Base-by-base conservation (phyloP, 306 rosid genomes). In the Cucurbita ficifolia region DNA sequence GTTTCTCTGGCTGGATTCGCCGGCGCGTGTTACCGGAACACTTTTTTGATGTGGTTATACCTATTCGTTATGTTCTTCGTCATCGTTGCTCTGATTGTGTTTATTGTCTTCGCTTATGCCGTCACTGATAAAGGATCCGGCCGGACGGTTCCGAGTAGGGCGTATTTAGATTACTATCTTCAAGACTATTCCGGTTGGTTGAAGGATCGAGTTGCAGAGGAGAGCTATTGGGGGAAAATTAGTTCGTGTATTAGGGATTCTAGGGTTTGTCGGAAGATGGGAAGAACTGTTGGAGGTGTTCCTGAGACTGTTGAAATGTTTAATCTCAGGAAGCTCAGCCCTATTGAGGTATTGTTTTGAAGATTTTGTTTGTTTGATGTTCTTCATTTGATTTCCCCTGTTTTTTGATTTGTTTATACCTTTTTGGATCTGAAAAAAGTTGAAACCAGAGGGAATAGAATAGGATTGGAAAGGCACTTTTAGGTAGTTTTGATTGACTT, bases 11-110 rank as follows among this genome's bases (percentile, higher is more conserved):
- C 98, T 0, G 98, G 97, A 4, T 77, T 94, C 55, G 97, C 89
- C 1, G 98, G 98, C 70, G 95, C 98, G 42, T 94, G 97, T 63
- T 94, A 84, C 78, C 87, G 96, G 3, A 94, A 90, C 95, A 90
- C 95, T 0, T 55, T 83, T 57, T 80, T 94, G 8, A 79, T 94
- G 92, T 18, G 92, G 36, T 38, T 86, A 0, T 94, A 94, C 83
- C 90, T 90, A 5, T 80, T 94, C 8, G 96, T 53, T 51, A 94
- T 94, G 98, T 94, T 94, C 82, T 13, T 83, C 72, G 14, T 94
- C 76, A 87, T 90, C 5, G 97, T 80, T 0, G 96, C 88, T 0
- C 90, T 90, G 7, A 52, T 94, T 0, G 96, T 94, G 0, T 94
- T 94, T 76, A 89, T 94, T 5, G 85, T 94, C 45, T 94, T 94